Conservation (phyloP, 257 asterid genomes). For the Nicotiana benthamiana region DNA sequence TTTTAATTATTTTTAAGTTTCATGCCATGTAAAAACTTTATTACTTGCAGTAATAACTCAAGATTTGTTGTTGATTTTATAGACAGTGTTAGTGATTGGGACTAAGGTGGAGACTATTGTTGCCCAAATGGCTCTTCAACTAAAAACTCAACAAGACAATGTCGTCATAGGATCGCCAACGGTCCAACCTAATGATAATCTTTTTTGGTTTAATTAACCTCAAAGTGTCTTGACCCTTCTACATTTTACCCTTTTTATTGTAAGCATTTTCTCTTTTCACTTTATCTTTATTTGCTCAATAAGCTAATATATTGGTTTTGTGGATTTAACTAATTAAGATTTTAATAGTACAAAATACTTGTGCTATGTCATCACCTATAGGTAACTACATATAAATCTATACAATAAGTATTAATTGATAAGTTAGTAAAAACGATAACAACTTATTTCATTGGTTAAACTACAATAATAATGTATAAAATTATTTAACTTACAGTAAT, state of each 20-base stretch:
- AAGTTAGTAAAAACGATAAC: no score
- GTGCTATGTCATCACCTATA: no score
- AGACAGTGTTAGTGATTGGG: constrained; percentile 59
- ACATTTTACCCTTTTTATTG: constrained; percentile 58
- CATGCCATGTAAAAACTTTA: not conserved
- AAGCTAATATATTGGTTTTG: not conserved
- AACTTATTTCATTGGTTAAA: no score
- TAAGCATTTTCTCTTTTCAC: constrained; percentile 7
- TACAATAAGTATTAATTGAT: no score
- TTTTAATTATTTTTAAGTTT: not conserved
- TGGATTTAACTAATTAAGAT: not conserved
- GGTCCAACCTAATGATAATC: constrained; percentile 52
- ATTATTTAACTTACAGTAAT: no score
- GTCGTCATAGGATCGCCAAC: constrained; percentile 55
- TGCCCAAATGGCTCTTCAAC: constrained; percentile 57
- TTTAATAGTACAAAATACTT: no score
- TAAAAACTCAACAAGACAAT: constrained; percentile 23
- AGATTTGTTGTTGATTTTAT: not conserved
- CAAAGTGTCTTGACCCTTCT: constrained; percentile 53
- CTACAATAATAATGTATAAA: no score
- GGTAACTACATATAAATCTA: no score
- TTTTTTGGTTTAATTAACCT: constrained; percentile 67
- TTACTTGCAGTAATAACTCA: not conserved
- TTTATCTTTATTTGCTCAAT: not conserved
- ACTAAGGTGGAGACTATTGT: constrained; percentile 61